Percentiles rank a stretch among this genome's conserved stretches.
Conservation (phyloP, 1,284 basidiomycete genomes). For the Fistulinella cinereoalba region DNA sequence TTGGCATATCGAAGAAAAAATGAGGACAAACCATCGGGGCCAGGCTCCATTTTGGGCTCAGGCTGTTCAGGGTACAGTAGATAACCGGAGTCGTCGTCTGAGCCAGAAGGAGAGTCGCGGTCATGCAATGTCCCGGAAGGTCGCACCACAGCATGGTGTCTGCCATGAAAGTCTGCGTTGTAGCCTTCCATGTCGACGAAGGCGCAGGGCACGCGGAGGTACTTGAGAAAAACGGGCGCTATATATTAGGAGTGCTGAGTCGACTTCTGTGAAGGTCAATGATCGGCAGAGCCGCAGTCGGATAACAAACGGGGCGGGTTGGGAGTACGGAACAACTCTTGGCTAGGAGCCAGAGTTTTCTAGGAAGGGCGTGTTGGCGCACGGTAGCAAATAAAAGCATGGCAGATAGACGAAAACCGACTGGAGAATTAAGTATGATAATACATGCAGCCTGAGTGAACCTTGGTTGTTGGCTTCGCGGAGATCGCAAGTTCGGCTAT, state of each 20-base stretch:
- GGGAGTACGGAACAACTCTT: conserved; percentile 14
- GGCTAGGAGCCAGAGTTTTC: conserved; percentile 25
- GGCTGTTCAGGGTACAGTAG: conserved; percentile 34
- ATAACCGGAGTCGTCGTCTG: conserved; percentile 44
- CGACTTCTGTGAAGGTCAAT: conserved; percentile 20
- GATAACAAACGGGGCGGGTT: conserved; percentile 31
- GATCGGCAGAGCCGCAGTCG: conserved; percentile 27
- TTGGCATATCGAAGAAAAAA: conserved; percentile 8
- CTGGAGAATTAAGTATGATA: conserved; percentile 35
- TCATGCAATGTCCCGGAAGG: conserved; percentile 34
- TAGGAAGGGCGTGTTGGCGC: conserved; percentile 28
- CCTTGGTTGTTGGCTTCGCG: conserved; percentile 34
- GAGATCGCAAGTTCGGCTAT: conserved; percentile 31
- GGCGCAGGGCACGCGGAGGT: conserved; percentile 4
- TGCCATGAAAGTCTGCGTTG: conserved; percentile 15
- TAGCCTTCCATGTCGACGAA: conserved; percentile 29
- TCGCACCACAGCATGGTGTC: conserved; percentile 26
- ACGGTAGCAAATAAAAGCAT: conserved; percentile 34
- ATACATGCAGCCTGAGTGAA: conserved; percentile 27
- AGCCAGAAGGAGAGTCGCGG: conserved; percentile 45
- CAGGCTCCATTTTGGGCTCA: conserved; percentile 41
- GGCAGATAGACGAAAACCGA: conserved; percentile 29
- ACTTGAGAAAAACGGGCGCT: conserved; percentile 1
- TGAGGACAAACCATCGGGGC: conserved; percentile 41
- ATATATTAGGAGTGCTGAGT: conserved; percentile 7